Base-by-base conservation (phyloP, 1,284 basidiomycete genomes). In the Polyporus tsugae region DNA sequence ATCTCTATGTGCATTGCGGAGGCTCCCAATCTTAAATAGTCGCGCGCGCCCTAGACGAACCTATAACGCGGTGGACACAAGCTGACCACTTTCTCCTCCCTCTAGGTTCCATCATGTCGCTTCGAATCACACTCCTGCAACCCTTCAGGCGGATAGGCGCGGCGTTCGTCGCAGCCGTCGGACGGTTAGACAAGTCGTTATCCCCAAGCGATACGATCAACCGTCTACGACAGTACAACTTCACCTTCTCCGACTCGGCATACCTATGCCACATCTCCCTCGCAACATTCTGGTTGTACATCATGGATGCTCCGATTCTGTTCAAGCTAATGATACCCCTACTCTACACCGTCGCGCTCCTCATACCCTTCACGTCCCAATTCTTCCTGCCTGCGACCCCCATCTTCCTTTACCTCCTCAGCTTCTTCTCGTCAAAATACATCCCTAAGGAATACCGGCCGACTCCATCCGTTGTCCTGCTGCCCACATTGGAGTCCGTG, bases 401-500 rank as follows among this genome's bases (percentile, higher is more conserved):
- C 11, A 85, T 99, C 62, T 90, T 98, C 72, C 84, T 90, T 19
- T 98, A 93, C 89, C 83, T 97, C 42, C 85, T 97, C 71, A 87
- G 90, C 5, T 98, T 92, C 83, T 98, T 93, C 83, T 91, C 91
- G 22, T 94, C 93, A 49, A 87, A 92, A 58, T 98, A 94, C 82
- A 95, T 98, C 69, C 94, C 96, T 0, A 84, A 87, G 11, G 73
- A 81, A 4, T 89, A 88, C 77, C 85, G 96, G 2, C 97, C 97
- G 0, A 83, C 85, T 25, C 95, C 98, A 64, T 97, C 95, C 75
- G 97, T 99, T 66, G 92, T 94, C 11, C 87, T 99, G 35, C 89
- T 99, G 3, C 97, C 97, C 0, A 97, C 97, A 0, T 88, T 99
- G 65, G 97, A 99, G 80, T 92, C 93, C 10, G 95, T 98, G 39